Evolutionary conservation across 108 stramenopile species (phyloP).

Genomic region (Fistulifera pelliculosa): DNA sequence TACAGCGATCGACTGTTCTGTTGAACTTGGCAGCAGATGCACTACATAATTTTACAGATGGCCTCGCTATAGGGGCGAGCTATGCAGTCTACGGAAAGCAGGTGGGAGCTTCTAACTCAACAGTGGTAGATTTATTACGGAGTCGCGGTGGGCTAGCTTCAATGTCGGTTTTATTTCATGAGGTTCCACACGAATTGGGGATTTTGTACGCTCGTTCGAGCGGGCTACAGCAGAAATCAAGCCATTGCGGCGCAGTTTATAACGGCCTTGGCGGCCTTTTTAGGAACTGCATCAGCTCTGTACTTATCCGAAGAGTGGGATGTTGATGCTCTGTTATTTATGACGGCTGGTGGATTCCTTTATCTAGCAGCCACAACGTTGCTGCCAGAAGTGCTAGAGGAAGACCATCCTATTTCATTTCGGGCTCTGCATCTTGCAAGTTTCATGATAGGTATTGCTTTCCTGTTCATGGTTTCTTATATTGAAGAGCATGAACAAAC

Average conservation of each 20-base stretch:
- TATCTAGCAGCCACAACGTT: constrained; percentile 74
- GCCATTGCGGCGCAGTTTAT: constrained; percentile 79
- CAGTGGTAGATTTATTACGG: constrained; percentile 33
- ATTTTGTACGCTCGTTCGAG: constrained; percentile 75
- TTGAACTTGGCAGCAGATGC: constrained; percentile 80
- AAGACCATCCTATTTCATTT: constrained; percentile 22
- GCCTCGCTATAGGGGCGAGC: constrained; percentile 77
- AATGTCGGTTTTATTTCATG: constrained; percentile 78
- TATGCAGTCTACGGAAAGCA: constrained; percentile 35
- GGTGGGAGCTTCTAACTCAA: constrained; percentile 1
- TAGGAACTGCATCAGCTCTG: constrained; percentile 48
- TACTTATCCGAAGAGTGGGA: constrained; percentile 4
- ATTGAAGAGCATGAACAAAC: constrained; percentile 36
- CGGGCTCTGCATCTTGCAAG: constrained; percentile 40
- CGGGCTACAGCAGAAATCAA: constrained; percentile 56
- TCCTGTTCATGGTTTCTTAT: constrained; percentile 58
- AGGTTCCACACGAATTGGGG: constrained; percentile 87
- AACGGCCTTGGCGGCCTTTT: constrained; percentile 76
- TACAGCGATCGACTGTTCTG: constrained; percentile 30
- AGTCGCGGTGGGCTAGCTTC: constrained; percentile 68
- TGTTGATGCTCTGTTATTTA: constrained; percentile 37
- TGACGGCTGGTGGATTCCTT: constrained; percentile 84
- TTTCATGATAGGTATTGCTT: constrained; percentile 60
- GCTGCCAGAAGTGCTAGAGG: constrained; percentile 64
- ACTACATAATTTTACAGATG: constrained; percentile 71